phyloP scores from a whole-genome alignment of 2,329 filamentous ascomycete genomes.

The Pleurostoma richardsiae region DNA sequence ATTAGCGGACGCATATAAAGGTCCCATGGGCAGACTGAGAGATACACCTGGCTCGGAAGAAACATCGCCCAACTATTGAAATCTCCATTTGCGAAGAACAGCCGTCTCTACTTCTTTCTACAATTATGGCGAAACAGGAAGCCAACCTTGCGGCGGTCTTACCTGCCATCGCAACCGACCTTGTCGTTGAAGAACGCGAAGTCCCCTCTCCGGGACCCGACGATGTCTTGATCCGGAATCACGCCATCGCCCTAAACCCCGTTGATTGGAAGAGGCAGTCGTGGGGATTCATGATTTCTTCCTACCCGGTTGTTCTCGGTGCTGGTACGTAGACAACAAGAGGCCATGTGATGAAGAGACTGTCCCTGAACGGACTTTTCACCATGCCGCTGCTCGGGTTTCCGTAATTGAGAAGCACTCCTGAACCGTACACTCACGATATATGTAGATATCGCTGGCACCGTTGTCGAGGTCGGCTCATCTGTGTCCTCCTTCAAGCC shows the following conservation, averaged over 20 bases:
- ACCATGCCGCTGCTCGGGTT: too few species aligned
- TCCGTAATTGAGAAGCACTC: too few species aligned
- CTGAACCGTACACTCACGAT: background rate
- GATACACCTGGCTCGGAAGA: too few species aligned
- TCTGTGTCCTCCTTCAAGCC: background rate
- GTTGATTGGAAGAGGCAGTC: conserved; percentile 18
- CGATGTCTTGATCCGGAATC: conserved; percentile 12
- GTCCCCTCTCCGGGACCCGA: conserved; percentile 1
- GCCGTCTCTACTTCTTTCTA: too few species aligned
- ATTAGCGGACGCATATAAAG: too few species aligned
- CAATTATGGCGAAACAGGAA: background rate
- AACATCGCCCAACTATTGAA: too few species aligned
- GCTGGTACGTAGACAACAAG: background rate
- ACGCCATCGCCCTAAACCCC: conserved; percentile 18
- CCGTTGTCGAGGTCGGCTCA: background rate
- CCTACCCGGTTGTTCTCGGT: conserved; percentile 9
- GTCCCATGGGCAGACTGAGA: too few species aligned
- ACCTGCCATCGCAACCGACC: background rate
- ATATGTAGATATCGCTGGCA: background rate
- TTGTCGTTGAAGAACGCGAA: background rate
- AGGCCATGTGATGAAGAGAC: background rate
- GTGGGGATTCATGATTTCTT: conserved; percentile 16
- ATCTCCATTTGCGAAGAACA: too few species aligned
- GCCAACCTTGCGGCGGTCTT: background rate
- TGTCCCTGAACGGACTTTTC: too few species aligned